These are phyloP conservation scores for Epichloe baconii DNA, from an alignment of 2,329 filamentous ascomycete species.

Conservation along the genomic window DNA sequence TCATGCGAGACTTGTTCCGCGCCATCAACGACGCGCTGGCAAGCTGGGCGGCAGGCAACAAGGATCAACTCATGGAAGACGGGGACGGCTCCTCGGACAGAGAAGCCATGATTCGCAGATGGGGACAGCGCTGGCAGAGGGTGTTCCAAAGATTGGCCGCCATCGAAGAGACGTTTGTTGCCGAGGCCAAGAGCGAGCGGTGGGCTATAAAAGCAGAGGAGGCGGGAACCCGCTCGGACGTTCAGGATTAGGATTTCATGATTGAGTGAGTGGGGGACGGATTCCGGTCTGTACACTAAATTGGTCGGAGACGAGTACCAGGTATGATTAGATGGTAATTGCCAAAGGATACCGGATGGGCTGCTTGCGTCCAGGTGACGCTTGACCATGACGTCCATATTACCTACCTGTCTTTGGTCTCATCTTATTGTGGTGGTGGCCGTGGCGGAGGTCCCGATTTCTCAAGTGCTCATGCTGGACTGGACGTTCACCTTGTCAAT, in stretches of 20 bases:
- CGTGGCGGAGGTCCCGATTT: too few species aligned
- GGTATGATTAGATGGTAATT: neutral
- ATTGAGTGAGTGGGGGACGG: neutral
- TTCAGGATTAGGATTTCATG: neutral
- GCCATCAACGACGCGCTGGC: slow-evolving; percentile 66
- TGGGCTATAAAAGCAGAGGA: neutral
- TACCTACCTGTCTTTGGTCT: too few species aligned
- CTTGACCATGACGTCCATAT: too few species aligned
- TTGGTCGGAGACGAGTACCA: neutral
- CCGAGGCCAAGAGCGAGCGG: slow-evolving; percentile 17
- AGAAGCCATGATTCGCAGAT: slow-evolving; percentile 56
- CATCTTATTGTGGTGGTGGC: too few species aligned
- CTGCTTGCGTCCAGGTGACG: too few species aligned
- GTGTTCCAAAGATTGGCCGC: slow-evolving; percentile 72
- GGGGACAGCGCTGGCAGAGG: slow-evolving; percentile 77
- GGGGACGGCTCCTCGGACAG: slow-evolving; percentile 45
- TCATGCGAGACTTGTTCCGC: slow-evolving; percentile 68
- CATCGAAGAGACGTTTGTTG: slow-evolving; percentile 64
- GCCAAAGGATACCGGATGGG: too few species aligned
- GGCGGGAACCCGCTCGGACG: neutral
- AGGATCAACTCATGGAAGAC: slow-evolving; percentile 63
- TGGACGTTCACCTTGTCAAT: too few species aligned
- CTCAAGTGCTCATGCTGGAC: too few species aligned
- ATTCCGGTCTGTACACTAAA: neutral
- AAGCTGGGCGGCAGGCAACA: slow-evolving; percentile 58